Percentiles rank a stretch among this genome's conserved stretches.
Evolutionary conservation across 2,329 filamentous ascomycete species (phyloP).

Genomic region (Hypoxylon sp.): DNA sequence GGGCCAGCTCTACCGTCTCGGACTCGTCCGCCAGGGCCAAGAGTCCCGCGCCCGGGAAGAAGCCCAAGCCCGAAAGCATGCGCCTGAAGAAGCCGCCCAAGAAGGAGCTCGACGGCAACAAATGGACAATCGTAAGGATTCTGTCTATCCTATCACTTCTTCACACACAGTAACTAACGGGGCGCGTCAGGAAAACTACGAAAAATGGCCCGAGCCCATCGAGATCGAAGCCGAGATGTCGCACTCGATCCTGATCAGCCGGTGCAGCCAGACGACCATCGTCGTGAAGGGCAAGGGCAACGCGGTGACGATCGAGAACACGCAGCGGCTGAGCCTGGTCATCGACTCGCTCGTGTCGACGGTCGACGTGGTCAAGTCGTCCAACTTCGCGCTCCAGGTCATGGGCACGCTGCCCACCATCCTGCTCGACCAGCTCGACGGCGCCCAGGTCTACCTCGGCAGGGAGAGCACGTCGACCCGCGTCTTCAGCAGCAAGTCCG

Average conservation of each 20-base stretch:
- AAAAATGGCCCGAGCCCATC: slow-evolving; percentile 75
- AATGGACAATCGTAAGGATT: slow-evolving; percentile 81
- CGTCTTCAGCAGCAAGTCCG: slow-evolving; percentile 89
- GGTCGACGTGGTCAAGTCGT: slow-evolving; percentile 93
- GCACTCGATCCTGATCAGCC: slow-evolving; percentile 90
- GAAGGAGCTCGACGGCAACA: slow-evolving; percentile 85
- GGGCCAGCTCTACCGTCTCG: slow-evolving; percentile 75
- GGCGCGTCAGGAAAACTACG: slow-evolving; percentile 81
- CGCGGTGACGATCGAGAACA: slow-evolving; percentile 95
- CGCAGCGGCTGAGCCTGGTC: slow-evolving; percentile 81
- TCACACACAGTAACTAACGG: slow-evolving; percentile 13
- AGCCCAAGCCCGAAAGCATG: slow-evolving; percentile 87
- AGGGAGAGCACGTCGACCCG: slow-evolving; percentile 81
- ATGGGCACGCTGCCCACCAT: slow-evolving; percentile 86
- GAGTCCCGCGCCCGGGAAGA: slow-evolving; percentile 87
- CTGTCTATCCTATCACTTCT: background rate
- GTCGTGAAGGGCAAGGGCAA: slow-evolving; percentile 94
- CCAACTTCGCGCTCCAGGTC: slow-evolving; percentile 94
- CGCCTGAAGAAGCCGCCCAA: slow-evolving; percentile 81
- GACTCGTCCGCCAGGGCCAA: slow-evolving; percentile 70
- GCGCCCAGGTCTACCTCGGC: slow-evolving; percentile 85
- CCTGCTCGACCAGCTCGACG: slow-evolving; percentile 91
- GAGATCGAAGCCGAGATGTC: slow-evolving; percentile 83
- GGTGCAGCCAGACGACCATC: slow-evolving; percentile 90
- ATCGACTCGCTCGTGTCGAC: slow-evolving; percentile 90